These are phyloP conservation scores for Colletotrichum truncatum DNA, from an alignment of 2,329 filamentous ascomycete genomes.

Conservation along the genomic window DNA sequence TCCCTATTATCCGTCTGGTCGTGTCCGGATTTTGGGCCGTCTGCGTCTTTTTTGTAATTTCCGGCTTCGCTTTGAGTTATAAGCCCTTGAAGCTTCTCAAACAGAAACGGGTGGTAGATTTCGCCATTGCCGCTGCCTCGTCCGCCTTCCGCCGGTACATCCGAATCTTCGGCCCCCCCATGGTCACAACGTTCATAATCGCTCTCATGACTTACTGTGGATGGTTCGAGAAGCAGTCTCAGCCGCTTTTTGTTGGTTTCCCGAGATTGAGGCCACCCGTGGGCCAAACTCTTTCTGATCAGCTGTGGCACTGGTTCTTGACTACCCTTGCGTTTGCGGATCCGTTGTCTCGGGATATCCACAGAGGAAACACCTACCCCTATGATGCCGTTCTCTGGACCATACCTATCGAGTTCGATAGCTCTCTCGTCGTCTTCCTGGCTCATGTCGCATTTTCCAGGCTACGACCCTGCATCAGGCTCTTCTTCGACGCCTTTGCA, in stretches of 20 bases:
- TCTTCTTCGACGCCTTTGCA: conserved; percentile 48
- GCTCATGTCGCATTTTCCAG: conserved; percentile 59
- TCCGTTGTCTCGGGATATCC: conserved; percentile 55
- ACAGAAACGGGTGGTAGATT: conserved; percentile 44
- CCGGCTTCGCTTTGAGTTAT: conserved; percentile 67
- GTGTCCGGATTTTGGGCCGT: conserved; percentile 66
- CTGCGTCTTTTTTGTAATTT: conserved; percentile 70
- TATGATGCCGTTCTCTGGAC: conserved; percentile 71
- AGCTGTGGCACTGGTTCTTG: conserved; percentile 55
- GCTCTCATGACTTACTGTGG: conserved; percentile 52
- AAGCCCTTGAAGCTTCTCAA: conserved; percentile 57
- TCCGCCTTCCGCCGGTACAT: conserved; percentile 60
- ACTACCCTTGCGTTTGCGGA: conserved; percentile 59
- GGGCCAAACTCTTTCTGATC: conserved; percentile 42
- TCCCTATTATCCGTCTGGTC: conserved; percentile 62
- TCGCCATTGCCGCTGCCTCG: conserved; percentile 56
- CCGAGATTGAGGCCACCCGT: not conserved
- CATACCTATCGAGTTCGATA: conserved; percentile 68
- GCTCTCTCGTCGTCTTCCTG: conserved; percentile 66
- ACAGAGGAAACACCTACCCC: conserved; percentile 28
- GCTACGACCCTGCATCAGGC: conserved; percentile 51
- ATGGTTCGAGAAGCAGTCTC: conserved; percentile 36
- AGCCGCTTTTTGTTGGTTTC: not conserved
- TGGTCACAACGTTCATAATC: conserved; percentile 59
- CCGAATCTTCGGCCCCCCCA: conserved; percentile 60